Percentiles rank a stretch among this genome's conserved stretches.
These are phyloP conservation scores for Stromatinia cepivora DNA, from an alignment of 2,329 filamentous ascomycete species.

Conservation along the genomic window DNA sequence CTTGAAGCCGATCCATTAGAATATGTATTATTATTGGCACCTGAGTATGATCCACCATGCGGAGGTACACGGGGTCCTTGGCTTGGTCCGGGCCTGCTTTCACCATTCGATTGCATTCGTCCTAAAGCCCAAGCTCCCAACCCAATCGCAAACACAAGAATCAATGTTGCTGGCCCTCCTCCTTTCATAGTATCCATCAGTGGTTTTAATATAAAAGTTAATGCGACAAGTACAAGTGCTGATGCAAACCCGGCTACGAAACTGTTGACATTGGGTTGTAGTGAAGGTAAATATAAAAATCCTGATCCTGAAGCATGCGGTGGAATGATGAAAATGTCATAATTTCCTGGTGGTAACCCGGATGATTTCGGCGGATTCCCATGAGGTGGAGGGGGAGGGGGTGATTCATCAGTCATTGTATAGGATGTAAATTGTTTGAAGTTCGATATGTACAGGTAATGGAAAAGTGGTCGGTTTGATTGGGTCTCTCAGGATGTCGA, in stretches of 20 bases:
- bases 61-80: slow-evolving; percentile 29
- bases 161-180: slow-evolving; percentile 68
- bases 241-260: slow-evolving; percentile 84
- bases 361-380: slow-evolving; percentile 71
- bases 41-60: slow-evolving; percentile 27
- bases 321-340: slow-evolving; percentile 96
- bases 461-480: not conserved
- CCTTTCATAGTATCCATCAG: slow-evolving; percentile 68
- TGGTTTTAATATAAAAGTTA: slow-evolving; percentile 74
- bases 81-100: slow-evolving; percentile 40
- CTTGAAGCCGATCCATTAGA: slow-evolving; percentile 34
- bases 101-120: slow-evolving; percentile 55
- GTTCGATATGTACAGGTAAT: slow-evolving; percentile 15
- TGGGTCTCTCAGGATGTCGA: not conserved
- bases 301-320: slow-evolving; percentile 86
- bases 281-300: slow-evolving; percentile 90
- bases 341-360: slow-evolving; percentile 82
- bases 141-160: slow-evolving; percentile 72
- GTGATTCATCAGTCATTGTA: slow-evolving; percentile 39
- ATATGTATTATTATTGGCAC: slow-evolving; percentile 31
- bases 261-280: slow-evolving; percentile 83
- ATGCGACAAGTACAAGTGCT: slow-evolving; percentile 68
- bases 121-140: slow-evolving; percentile 77
- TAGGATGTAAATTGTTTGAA: slow-evolving; percentile 5
- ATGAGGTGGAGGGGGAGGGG: slow-evolving; percentile 81